A percentile compares a stretch with the other conserved stretches of the same genome.
Conservation (phyloP, 495 filamentous ascomycete species). For the Pyrenula aspistea region DNA sequence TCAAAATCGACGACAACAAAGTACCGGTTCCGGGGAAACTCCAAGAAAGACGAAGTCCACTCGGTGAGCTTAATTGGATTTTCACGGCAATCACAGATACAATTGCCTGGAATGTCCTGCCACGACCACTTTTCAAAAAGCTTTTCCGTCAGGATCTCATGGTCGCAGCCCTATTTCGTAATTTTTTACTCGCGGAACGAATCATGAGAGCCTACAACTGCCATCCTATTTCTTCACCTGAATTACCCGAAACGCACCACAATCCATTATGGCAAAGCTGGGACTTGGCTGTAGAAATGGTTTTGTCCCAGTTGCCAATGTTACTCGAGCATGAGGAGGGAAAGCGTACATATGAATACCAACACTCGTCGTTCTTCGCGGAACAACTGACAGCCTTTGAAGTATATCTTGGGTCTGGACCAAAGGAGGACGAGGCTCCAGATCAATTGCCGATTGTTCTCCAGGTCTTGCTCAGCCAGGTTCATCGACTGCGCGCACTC, state of each 20-base stretch:
- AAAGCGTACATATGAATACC: constrained; percentile 72
- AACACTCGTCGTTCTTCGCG: constrained; percentile 90
- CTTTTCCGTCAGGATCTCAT: constrained; percentile 97
- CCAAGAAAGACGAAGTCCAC: constrained; percentile 85
- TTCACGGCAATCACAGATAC: constrained; percentile 98
- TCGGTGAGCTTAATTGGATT: constrained; percentile 98
- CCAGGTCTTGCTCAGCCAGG: constrained; percentile 90
- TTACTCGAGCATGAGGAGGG: constrained; percentile 68
- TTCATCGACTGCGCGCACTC: constrained; percentile 82
- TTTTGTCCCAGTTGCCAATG: constrained; percentile 74
- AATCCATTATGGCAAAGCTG: constrained; percentile 95
- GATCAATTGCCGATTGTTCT: constrained; percentile 94
- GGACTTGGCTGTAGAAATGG: constrained; percentile 95
- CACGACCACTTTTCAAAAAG: constrained; percentile 83
- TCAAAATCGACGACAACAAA: constrained; percentile 70
- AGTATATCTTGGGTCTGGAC: constrained; percentile 84
- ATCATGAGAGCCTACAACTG: constrained; percentile 95
- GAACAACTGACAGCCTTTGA: constrained; percentile 97
- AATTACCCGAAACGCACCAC: constrained; percentile 80
- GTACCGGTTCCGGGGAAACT: constrained; percentile 66
- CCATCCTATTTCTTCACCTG: constrained; percentile 79
- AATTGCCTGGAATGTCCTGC: constrained; percentile 93
- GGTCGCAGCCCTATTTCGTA: constrained; percentile 93
- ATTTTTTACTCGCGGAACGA: constrained; percentile 87
- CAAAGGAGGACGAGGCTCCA: constrained; percentile 70